Evolutionary conservation across 2,329 filamentous ascomycete genomes (phyloP).

Genomic region (Hypocreales sp.): DNA sequence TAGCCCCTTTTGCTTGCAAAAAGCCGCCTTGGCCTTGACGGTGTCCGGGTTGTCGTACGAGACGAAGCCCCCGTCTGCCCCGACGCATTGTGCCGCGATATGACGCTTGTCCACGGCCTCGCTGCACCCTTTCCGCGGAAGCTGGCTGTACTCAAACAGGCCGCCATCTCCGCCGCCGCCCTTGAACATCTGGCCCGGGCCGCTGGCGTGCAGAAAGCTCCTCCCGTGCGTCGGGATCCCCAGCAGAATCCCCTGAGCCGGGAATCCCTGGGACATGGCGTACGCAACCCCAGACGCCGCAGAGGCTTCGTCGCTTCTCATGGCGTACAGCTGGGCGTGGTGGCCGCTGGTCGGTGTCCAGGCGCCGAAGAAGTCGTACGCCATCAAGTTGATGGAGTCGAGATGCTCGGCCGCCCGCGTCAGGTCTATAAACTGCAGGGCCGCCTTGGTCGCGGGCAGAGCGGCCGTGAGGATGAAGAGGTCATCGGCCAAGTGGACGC

Average conservation of each 20-base stretch:
- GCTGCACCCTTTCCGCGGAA: constrained; percentile 45
- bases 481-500: constrained; percentile 51
- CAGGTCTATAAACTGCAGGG: constrained; percentile 56
- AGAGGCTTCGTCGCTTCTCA: constrained; percentile 44
- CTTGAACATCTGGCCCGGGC: constrained; percentile 46
- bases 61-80: constrained; percentile 62
- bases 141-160: constrained; percentile 56
- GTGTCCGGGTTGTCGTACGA: constrained; percentile 68
- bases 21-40: constrained; percentile 59
- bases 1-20: constrained; percentile 54
- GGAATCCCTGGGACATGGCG: constrained; percentile 49
- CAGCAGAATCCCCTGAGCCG: constrained; percentile 55
- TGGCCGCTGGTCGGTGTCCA: constrained; percentile 57
- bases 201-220: constrained; percentile 51
- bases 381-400: constrained; percentile 64
- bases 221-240: constrained; percentile 64
- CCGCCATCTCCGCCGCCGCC: constrained; percentile 47
- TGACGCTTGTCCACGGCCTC: constrained; percentile 53
- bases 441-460: constrained; percentile 50
- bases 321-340: constrained; percentile 58
- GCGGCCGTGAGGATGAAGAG: constrained; percentile 57
- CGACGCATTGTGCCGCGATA: constrained; percentile 57
- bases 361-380: constrained; percentile 63
- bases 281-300: constrained; percentile 53
- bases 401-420: constrained; percentile 45